Evolutionary conservation across 106 monocot genomes (phyloP), one percentile per base, ranked within the genome.

Genomic region (Apostasia shenzhenica): DNA sequence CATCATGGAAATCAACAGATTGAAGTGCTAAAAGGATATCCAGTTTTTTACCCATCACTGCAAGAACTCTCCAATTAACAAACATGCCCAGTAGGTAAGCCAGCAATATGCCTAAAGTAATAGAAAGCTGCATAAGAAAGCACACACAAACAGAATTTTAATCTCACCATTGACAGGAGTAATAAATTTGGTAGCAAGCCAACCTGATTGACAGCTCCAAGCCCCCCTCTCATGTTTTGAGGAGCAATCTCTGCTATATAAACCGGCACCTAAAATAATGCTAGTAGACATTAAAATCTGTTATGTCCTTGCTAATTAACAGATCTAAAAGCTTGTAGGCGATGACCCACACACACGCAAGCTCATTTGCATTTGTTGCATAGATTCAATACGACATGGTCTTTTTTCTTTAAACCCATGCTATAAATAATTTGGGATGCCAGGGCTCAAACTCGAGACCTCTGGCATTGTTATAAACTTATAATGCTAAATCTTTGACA

Each of bases 171-270:
- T 45, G 2, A 40, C 2, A 37, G n/a, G 3, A 53, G 6, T 50
- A 41, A 57, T 6, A 8, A 7, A 6, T 5, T 9, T 11, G n/a
- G 4, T 50, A 65, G 9, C 40, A 63, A 73, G 68, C 68, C 2
- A 58, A 95, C 91, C 86, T 91, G 94, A 76, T 91, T 95, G 59
- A 95, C 95, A 43, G 95, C 70, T 26, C 91, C 95, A 61, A 95
- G 95, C 38, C 79, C 77, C 40, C 95, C 95, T 79, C 95, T 91
- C 86, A 89, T 78, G 80, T 95, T 95, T 68, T 91, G 95, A 47
- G 95, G 95, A 76, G 91, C 58, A 50, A 95, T 95, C 80, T 95
- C 95, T 39, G 95, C 95, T 74, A 95, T 95, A 59, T 95, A 95
- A 40, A 91, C 91, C 40, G 91, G 95, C 11, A 95, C 95, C 95